Evolutionary conservation across 2,329 filamentous ascomycete genomes (phyloP).

Genomic region (Teratosphaeria nubilosa): DNA sequence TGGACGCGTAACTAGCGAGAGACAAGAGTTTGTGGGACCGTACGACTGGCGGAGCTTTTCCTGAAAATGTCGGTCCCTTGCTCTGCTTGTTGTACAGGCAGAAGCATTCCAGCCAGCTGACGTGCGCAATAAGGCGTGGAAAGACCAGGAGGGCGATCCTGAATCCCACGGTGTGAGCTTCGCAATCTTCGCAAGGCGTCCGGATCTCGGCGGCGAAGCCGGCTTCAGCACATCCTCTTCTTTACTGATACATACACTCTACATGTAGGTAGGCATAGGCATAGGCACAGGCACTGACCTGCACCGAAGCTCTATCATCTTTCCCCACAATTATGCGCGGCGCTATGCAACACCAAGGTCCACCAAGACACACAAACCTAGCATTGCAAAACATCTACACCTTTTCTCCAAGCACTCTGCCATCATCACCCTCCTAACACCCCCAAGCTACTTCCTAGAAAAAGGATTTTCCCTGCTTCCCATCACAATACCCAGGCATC

Average conservation of each 20-base stretch:
- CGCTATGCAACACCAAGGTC: neutral
- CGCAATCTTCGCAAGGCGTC: too few species aligned
- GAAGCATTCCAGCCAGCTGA: too few species aligned
- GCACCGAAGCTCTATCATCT: neutral
- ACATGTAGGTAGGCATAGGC: neutral
- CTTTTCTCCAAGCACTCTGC: neutral
- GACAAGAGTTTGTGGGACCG: too few species aligned
- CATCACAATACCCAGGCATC: conserved; percentile 55
- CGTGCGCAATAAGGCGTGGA: too few species aligned
- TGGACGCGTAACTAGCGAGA: too few species aligned
- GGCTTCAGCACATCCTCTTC: neutral
- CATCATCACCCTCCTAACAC: neutral
- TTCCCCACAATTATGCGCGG: neutral
- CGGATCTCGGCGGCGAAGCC: neutral
- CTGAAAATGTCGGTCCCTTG: too few species aligned
- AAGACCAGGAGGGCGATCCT: too few species aligned
- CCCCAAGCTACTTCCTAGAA: neutral
- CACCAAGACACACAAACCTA: neutral
- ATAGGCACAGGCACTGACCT: neutral
- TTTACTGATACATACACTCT: neutral
- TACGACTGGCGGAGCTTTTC: too few species aligned
- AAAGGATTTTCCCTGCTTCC: neutral
- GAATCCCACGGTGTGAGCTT: too few species aligned
- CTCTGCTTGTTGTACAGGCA: too few species aligned
- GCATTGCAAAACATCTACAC: neutral